Evolutionary conservation across 495 filamentous ascomycete genomes (phyloP).

Genomic region (Penicillium cataractarum): DNA sequence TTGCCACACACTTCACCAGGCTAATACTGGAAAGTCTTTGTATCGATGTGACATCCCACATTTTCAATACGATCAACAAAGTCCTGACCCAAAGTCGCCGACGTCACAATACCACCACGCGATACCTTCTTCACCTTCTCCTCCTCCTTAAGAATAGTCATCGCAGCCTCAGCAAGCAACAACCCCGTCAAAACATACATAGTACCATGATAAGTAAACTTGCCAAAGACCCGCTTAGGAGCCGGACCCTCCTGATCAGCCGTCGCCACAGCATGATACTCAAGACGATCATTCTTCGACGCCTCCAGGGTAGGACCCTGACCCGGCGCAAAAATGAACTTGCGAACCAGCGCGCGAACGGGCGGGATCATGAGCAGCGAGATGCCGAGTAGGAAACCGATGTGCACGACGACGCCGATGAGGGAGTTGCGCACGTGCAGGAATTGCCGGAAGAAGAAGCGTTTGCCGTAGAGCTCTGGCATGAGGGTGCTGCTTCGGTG

Average conservation of each 20-base stretch:
- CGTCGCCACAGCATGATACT: conserved; percentile 67
- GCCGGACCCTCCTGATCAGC: conserved; percentile 54
- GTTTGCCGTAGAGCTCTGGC: conserved; percentile 67
- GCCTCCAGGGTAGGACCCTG: conserved; percentile 64
- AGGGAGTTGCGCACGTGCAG: conserved; percentile 63
- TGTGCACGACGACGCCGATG: conserved; percentile 59
- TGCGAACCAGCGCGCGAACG: conserved; percentile 55
- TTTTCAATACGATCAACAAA: conserved; percentile 71
- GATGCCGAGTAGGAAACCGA: conserved; percentile 53
- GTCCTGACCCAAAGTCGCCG: conserved; percentile 79
- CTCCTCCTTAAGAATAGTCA: conserved; percentile 68
- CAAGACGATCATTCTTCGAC: conserved; percentile 58
- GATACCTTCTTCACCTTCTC: conserved; percentile 58
- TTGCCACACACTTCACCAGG: not conserved
- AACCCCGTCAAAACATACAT: conserved; percentile 73
- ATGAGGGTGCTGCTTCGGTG: conserved; percentile 79
- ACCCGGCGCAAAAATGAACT: conserved; percentile 65
- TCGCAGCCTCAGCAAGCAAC: conserved; percentile 69
- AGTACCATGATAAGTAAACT: conserved; percentile 60
- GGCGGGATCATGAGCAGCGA: conserved; percentile 58
- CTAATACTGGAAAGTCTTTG: conserved; percentile 42
- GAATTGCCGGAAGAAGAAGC: conserved; percentile 74
- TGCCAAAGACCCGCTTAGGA: conserved; percentile 58
- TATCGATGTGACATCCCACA: conserved; percentile 66
- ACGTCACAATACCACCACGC: conserved; percentile 73